phyloP scores from a whole-genome alignment of 2,329 filamentous ascomycete genomes.

The Aureobasidium melanogenum region DNA sequence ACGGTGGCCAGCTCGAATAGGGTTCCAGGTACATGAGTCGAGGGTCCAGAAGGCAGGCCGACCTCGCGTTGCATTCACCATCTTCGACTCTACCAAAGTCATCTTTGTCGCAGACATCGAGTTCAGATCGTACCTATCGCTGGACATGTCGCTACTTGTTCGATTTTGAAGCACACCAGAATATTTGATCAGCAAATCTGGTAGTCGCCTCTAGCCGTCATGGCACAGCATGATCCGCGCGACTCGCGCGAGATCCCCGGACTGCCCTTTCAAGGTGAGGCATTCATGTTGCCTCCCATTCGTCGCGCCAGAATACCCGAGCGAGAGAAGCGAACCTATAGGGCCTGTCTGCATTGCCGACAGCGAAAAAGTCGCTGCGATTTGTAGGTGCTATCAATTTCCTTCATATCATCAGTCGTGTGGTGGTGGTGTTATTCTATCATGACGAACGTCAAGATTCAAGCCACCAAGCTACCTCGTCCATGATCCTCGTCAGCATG shows the following conservation, averaged over 20 bases:
- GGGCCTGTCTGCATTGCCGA: conserved; percentile 25
- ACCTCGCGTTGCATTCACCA: neutral
- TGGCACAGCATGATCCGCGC: conserved; percentile 5
- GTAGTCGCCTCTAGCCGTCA: neutral
- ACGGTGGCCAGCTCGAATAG: neutral
- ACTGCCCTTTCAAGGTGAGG: conserved; percentile 8
- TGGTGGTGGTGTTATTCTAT: neutral
- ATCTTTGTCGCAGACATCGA: neutral
- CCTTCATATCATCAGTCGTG: neutral
- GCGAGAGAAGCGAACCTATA: conserved; percentile 26
- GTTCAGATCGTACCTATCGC: neutral
- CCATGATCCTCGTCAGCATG: neutral
- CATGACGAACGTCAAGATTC: neutral
- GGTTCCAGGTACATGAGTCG: neutral
- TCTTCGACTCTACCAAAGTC: neutral
- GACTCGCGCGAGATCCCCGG: conserved; percentile 5
- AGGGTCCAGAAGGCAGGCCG: neutral
- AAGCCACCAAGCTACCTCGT: neutral
- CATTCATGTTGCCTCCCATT: conserved; percentile 10
- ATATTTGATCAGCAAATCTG: neutral
- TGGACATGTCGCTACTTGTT: neutral
- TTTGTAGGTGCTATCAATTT: conserved; percentile 19
- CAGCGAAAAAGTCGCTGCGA: conserved; percentile 27
- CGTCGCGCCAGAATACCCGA: conserved; percentile 16
- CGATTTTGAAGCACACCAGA: neutral